phyloP scores from a whole-genome alignment of 164 flowering plant genomes.

The Brasenia schreberi region DNA sequence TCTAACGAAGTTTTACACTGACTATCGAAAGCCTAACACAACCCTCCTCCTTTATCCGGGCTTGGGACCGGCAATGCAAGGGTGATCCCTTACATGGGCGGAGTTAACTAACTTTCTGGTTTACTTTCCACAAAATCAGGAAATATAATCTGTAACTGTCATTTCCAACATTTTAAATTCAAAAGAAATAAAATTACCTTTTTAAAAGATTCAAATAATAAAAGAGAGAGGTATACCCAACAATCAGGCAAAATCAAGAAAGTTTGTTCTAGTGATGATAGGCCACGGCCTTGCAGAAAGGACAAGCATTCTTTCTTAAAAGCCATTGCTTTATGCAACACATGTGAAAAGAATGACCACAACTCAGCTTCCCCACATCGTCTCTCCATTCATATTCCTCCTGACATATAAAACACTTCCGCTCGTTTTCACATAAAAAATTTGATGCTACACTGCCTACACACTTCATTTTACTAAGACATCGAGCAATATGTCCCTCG shows the following conservation, averaged over 20 bases:
- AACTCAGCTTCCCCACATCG: constrained; percentile 33
- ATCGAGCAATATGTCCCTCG: constrained; percentile 42
- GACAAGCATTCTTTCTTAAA: constrained; percentile 35
- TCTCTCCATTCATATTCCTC: constrained; percentile 31
- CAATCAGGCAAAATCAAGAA: background rate
- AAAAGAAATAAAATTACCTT: no score
- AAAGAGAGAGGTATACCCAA: background rate
- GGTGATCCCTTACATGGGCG: no score
- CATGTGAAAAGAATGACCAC: constrained; percentile 36
- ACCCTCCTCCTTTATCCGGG: no score
- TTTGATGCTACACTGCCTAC: constrained; percentile 11
- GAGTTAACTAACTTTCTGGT: no score
- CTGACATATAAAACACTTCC: constrained; percentile 69
- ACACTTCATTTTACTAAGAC: constrained; percentile 39
- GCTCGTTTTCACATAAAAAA: constrained; percentile 15
- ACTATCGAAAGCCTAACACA: no score
- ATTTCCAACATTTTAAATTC: no score
- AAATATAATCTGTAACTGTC: no score
- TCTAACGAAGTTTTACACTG: no score
- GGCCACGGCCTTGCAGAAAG: constrained; percentile 27
- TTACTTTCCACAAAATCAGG: no score
- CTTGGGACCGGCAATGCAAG: no score
- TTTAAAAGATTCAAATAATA: no score
- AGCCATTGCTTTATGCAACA: constrained; percentile 48
- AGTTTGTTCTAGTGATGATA: background rate